A percentile compares a stretch with the other conserved stretches of the same genome.
Conservation (phyloP, 352 stramenopile species). For the Globisporangium nodosum region DNA sequence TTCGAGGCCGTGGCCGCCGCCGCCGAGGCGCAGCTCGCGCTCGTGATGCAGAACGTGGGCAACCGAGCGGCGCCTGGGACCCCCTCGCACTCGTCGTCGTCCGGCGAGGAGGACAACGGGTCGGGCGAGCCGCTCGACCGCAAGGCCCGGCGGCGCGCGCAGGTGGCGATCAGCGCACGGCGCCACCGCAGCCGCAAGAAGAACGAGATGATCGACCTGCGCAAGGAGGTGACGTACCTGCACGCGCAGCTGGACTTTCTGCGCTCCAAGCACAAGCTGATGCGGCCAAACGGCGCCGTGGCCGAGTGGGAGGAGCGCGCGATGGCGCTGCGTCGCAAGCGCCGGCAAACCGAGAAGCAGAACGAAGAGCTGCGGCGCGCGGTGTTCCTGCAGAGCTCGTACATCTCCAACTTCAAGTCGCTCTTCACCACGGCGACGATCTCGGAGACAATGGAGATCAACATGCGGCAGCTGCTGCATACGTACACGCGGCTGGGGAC, state of each 20-base stretch:
- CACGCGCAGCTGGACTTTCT: slow-evolving; percentile 23
- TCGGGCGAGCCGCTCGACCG: slow-evolving; percentile 9
- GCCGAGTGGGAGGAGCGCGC: slow-evolving; percentile 26
- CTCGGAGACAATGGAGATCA: slow-evolving; percentile 22
- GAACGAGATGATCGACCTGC: slow-evolving; percentile 35
- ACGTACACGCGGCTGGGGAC: slow-evolving; percentile 47
- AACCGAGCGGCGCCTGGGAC: background rate
- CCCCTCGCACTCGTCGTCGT: slow-evolving; percentile 10
- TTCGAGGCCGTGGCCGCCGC: background rate
- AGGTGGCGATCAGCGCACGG: slow-evolving; percentile 32
- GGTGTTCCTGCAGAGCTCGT: slow-evolving; percentile 41
- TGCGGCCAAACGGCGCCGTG: slow-evolving; percentile 16
- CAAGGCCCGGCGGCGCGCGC: slow-evolving; percentile 23
- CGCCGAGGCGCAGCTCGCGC: background rate
- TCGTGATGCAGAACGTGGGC: background rate
- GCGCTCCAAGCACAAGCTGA: slow-evolving; percentile 25
- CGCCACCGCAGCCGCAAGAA: slow-evolving; percentile 42
- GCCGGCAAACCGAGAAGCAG: slow-evolving; percentile 23
- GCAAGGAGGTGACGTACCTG: slow-evolving; percentile 29
- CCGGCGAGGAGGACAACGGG: slow-evolving; percentile 5
- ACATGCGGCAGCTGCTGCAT: slow-evolving; percentile 47
- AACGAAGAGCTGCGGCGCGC: slow-evolving; percentile 46
- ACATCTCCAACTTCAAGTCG: slow-evolving; percentile 32
- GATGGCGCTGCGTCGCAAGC: slow-evolving; percentile 27
- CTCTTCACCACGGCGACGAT: slow-evolving; percentile 26